Percentiles rank a stretch among this genome's conserved stretches.
Evolutionary conservation across 306 rosid species (phyloP).

Genomic region (Vigna reflexopilosa): DNA sequence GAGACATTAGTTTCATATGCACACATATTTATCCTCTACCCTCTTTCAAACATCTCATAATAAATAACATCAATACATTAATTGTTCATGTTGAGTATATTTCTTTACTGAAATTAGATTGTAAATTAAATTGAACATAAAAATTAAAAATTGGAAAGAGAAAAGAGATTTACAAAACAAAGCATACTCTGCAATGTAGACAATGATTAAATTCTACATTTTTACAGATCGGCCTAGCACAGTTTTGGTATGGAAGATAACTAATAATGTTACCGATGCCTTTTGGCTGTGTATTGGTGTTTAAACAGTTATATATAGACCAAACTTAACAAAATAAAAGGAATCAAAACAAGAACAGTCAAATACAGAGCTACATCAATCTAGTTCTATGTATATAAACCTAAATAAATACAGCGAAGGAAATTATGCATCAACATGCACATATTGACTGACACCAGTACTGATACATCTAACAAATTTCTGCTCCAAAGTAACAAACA

Average conservation of each 20-base stretch:
- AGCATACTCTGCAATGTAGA: no score
- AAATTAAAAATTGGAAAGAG: no score
- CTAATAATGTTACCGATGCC: no score
- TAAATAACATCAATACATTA: no score
- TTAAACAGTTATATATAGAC: background rate
- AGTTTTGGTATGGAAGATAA: no score
- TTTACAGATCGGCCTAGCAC: no score
- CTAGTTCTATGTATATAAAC: background rate
- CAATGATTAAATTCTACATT: no score
- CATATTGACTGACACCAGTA: conserved; percentile 42
- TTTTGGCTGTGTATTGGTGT: background rate
- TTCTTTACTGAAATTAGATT: no score
- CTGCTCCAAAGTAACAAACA: conserved; percentile 34
- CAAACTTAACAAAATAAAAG: conserved; percentile 13
- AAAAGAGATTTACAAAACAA: no score
- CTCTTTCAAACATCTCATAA: no score
- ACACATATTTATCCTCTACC: conserved; percentile 1
- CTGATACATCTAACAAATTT: background rate
- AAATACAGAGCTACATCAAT: background rate
- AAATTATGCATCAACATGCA: conserved; percentile 37
- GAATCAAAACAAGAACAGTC: background rate
- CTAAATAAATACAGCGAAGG: background rate
- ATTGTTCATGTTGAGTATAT: no score
- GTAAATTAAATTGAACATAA: no score
- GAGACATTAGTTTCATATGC: conserved; percentile 7